Evolutionary conservation across 2,329 filamentous ascomycete species (phyloP).

Genomic region (Diplocarpon mali): DNA sequence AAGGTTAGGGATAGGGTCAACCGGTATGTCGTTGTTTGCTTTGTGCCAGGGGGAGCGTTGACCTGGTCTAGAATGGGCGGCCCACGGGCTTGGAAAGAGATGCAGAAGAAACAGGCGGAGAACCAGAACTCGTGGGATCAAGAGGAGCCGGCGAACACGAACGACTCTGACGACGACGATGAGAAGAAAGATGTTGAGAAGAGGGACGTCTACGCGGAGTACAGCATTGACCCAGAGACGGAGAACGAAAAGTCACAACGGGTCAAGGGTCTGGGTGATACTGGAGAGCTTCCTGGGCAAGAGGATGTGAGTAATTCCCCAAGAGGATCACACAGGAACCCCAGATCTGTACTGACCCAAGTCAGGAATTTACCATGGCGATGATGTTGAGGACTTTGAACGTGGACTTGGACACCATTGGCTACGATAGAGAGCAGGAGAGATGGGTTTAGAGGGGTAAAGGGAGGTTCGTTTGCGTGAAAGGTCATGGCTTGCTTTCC

Average conservation of each 20-base stretch:
- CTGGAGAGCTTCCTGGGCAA: conserved; percentile 29
- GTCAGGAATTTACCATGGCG: conserved; percentile 54
- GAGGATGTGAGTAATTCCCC: conserved; percentile 30
- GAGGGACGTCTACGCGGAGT: conserved; percentile 26
- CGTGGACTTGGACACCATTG: conserved; percentile 50
- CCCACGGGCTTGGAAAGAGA: conserved; percentile 44
- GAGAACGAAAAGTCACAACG: conserved; percentile 27
- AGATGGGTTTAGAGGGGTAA: conserved; percentile 38
- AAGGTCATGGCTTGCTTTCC: not conserved
- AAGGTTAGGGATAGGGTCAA: conserved; percentile 48
- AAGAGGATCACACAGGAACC: conserved; percentile 22
- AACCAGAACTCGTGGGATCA: conserved; percentile 31
- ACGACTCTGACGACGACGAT: conserved; percentile 26
- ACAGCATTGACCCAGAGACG: conserved; percentile 26
- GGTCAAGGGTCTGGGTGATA: conserved; percentile 25
- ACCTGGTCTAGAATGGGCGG: conserved; percentile 41
- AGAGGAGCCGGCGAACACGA: conserved; percentile 20
- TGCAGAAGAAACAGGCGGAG: conserved; percentile 35
- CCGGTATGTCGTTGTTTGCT: conserved; percentile 23
- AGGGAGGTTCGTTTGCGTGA: not conserved
- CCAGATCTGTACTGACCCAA: conserved; percentile 7
- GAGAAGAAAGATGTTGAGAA: conserved; percentile 27
- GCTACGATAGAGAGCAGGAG: conserved; percentile 46
- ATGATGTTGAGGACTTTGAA: conserved; percentile 58
- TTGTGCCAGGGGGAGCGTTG: not conserved